phyloP scores from a whole-genome alignment of 345 rosid species.

The Adansonia digitata region DNA sequence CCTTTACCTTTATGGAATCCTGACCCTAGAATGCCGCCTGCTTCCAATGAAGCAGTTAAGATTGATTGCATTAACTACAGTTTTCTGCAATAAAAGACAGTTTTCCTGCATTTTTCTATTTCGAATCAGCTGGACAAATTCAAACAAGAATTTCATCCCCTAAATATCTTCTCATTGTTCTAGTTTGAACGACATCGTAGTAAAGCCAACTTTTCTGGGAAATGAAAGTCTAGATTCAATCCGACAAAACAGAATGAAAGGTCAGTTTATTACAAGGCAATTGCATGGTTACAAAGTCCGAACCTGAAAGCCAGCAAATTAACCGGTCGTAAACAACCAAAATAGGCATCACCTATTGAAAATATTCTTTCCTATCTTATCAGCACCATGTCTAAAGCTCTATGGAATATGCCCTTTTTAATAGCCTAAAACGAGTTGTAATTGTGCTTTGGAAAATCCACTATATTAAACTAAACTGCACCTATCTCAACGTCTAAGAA shows the following conservation, averaged over 20 bases:
- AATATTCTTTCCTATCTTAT: neutral
- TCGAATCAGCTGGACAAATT: too few species aligned
- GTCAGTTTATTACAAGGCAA: neutral
- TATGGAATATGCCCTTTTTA: conserved; percentile 1
- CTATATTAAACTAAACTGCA: neutral
- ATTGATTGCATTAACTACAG: neutral
- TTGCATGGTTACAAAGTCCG: neutral
- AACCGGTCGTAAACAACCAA: neutral
- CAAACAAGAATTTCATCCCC: too few species aligned
- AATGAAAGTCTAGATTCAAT: neutral
- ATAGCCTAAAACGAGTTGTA: neutral
- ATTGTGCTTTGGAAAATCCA: neutral
- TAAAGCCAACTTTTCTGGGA: neutral
- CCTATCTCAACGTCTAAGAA: neutral
- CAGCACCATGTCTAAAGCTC: neutral
- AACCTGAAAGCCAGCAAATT: neutral
- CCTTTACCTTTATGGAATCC: too few species aligned
- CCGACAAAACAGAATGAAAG: neutral
- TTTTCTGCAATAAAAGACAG: neutral
- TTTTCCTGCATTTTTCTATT: too few species aligned
- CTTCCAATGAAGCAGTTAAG: too few species aligned
- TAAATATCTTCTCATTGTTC: neutral
- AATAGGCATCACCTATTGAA: neutral
- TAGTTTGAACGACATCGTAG: too few species aligned
- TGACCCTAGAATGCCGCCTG: too few species aligned